A percentile compares a stretch with the other conserved stretches of the same genome.
Conservation (phyloP, 202 grass and related monocot genomes). For the Schoenoplectus tabernaemontani region DNA sequence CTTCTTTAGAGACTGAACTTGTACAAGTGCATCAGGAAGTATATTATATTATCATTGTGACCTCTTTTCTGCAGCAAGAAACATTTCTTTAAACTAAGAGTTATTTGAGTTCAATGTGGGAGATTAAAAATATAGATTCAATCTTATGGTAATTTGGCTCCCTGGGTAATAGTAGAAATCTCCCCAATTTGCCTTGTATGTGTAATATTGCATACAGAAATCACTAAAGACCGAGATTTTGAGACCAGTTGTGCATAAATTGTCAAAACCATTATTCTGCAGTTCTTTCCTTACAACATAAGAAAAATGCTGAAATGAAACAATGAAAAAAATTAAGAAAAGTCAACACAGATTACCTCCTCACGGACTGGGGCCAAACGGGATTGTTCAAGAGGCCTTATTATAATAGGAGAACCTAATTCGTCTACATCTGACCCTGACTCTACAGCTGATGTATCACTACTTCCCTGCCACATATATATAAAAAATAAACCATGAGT, state of each 20-base stretch:
- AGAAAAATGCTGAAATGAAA: not conserved
- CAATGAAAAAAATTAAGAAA: not conserved
- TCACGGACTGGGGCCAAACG: slow-evolving; percentile 79
- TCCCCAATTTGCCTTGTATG: not conserved
- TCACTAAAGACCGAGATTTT: not conserved
- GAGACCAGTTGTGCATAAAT: not conserved
- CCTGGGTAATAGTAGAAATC: not conserved
- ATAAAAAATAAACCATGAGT: not conserved
- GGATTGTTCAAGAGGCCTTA: slow-evolving; percentile 41
- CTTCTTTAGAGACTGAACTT: not conserved
- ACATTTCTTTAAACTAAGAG: not conserved
- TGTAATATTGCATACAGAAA: not conserved
- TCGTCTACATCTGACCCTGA: slow-evolving; percentile 88
- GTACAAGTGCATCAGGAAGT: not conserved
- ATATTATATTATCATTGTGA: not conserved
- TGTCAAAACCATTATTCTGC: not conserved
- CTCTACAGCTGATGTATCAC: slow-evolving; percentile 71
- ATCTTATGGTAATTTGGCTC: not conserved
- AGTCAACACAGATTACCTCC: slow-evolving; percentile 38
- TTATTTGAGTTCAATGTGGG: not conserved
- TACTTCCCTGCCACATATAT: slow-evolving; percentile 48
- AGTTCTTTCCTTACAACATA: not conserved
- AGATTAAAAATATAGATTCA: not conserved
- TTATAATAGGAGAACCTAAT: slow-evolving; percentile 54
- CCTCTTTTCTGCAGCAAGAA: not conserved